phyloP scores from a whole-genome alignment of 192 early-diverging fungal genomes.

The Umbelopsis isabellina region DNA sequence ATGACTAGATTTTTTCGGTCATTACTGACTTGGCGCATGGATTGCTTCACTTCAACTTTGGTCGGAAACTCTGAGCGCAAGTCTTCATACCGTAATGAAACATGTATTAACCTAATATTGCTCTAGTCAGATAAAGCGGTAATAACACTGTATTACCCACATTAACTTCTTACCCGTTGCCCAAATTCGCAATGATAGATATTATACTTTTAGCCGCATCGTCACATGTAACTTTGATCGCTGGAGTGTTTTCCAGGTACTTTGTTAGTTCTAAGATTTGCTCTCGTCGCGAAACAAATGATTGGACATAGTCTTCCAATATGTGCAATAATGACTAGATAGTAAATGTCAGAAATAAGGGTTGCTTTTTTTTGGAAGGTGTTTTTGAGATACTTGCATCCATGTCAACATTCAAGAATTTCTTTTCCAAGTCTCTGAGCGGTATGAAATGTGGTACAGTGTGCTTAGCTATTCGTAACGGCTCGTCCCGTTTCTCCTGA shows the following conservation, averaged over 20 bases:
- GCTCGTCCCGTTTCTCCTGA: slow-evolving; percentile 11
- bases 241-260: slow-evolving; percentile 12
- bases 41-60: slow-evolving; percentile 3
- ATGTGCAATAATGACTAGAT: slow-evolving; percentile 32
- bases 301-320: slow-evolving; percentile 31
- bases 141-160: too few relatives aligned
- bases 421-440: slow-evolving; percentile 37
- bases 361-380: neutral
- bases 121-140: neutral
- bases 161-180: neutral
- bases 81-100: neutral
- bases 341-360: neutral
- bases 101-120: neutral
- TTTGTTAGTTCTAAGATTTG: slow-evolving; percentile 23
- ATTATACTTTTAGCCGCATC: slow-evolving; percentile 14
- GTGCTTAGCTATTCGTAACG: slow-evolving; percentile 39
- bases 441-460: slow-evolving; percentile 57
- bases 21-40: slow-evolving; percentile 6
- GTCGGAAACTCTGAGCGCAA: slow-evolving; percentile 13
- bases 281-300: slow-evolving; percentile 35
- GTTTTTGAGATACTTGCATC: slow-evolving; percentile 32
- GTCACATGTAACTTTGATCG: slow-evolving; percentile 14
- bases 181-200: slow-evolving; percentile 6
- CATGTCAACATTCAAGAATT: slow-evolving; percentile 45
- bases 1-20: slow-evolving; percentile 8